phyloP scores from a whole-genome alignment of 352 stramenopile genomes.

The Globisporangium acanthophoron region DNA sequence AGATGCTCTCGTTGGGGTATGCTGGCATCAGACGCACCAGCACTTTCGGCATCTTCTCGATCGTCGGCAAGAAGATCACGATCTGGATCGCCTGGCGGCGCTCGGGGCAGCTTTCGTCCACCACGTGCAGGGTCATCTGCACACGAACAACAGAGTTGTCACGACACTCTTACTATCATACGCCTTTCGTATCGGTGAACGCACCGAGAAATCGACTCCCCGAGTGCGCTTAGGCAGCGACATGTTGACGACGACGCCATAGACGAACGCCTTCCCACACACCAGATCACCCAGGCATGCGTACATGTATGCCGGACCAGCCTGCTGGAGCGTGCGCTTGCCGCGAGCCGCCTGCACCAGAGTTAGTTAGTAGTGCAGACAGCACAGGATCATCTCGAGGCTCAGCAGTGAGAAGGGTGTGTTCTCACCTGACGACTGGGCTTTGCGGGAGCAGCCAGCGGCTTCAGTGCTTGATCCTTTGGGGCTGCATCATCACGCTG shows the following conservation, averaged over 20 bases:
- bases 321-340: slow-evolving; percentile 44
- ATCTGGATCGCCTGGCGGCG: slow-evolving; percentile 51
- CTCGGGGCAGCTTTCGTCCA: slow-evolving; percentile 53
- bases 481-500: slow-evolving; percentile 6
- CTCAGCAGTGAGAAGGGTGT: no score
- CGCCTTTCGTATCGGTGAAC: slow-evolving; percentile 10
- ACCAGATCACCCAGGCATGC: slow-evolving; percentile 48
- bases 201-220: slow-evolving; percentile 59
- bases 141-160: not conserved
- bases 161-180: not conserved
- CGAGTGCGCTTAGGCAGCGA: slow-evolving; percentile 58
- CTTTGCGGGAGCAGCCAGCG: not conserved
- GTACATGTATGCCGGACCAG: slow-evolving; percentile 45
- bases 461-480: not conserved
- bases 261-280: slow-evolving; percentile 49
- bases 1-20: not conserved
- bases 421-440: slow-evolving; percentile 1
- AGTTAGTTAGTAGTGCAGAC: not conserved
- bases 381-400: not conserved
- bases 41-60: slow-evolving; percentile 56
- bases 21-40: slow-evolving; percentile 23
- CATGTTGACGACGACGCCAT: slow-evolving; percentile 71
- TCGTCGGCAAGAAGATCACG: slow-evolving; percentile 58
- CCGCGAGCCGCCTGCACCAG: slow-evolving; percentile 19
- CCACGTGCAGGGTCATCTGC: slow-evolving; percentile 68